A percentile compares a stretch with the other conserved stretches of the same genome.
phyloP scores from a whole-genome alignment of 2,329 filamentous ascomycete genomes.

The Sporothrix globosa region DNA sequence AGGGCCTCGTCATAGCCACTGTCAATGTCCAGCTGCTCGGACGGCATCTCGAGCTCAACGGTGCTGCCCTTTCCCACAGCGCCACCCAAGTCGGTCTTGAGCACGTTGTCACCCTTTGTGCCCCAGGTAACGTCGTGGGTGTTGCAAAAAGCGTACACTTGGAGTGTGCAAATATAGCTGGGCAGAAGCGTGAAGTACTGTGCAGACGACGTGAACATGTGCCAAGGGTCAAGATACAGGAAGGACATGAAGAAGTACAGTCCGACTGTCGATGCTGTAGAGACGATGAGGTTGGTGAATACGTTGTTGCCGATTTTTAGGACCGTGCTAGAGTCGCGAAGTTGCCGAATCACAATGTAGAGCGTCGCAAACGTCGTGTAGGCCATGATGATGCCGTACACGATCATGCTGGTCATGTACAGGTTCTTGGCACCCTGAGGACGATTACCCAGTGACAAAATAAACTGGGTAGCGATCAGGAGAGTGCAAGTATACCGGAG shows the following conservation, averaged over 20 bases:
- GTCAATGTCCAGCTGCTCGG: slow-evolving; percentile 97
- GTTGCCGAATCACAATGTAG: slow-evolving; percentile 85
- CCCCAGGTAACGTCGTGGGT: slow-evolving; percentile 94
- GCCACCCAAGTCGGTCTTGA: slow-evolving; percentile 87
- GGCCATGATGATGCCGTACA: slow-evolving; percentile 92
- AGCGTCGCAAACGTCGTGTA: slow-evolving; percentile 90
- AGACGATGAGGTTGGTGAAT: slow-evolving; percentile 93
- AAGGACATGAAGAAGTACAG: slow-evolving; percentile 97
- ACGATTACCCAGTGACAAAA: slow-evolving; percentile 92
- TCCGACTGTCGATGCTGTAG: slow-evolving; percentile 83
- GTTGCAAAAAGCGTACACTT: slow-evolving; percentile 98
- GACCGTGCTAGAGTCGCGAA: slow-evolving; percentile 54
- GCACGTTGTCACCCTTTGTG: slow-evolving; percentile 92
- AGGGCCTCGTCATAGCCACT: slow-evolving; percentile 96
- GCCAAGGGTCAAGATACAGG: slow-evolving; percentile 96
- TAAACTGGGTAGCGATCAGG: slow-evolving; percentile 92
- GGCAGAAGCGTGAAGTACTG: slow-evolving; percentile 95
- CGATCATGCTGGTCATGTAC: slow-evolving; percentile 83
- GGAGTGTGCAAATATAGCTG: slow-evolving; percentile 92
- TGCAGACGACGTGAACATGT: slow-evolving; percentile 89
- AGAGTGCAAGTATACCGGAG: slow-evolving; percentile 84
- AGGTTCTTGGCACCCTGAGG: slow-evolving; percentile 92
- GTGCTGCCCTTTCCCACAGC: slow-evolving; percentile 74
- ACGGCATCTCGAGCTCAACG: slow-evolving; percentile 96
- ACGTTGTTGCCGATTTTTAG: slow-evolving; percentile 74